Evolutionary conservation across 2,329 filamentous ascomycete species (phyloP).

Genomic region (Fusarium euwallaceae): DNA sequence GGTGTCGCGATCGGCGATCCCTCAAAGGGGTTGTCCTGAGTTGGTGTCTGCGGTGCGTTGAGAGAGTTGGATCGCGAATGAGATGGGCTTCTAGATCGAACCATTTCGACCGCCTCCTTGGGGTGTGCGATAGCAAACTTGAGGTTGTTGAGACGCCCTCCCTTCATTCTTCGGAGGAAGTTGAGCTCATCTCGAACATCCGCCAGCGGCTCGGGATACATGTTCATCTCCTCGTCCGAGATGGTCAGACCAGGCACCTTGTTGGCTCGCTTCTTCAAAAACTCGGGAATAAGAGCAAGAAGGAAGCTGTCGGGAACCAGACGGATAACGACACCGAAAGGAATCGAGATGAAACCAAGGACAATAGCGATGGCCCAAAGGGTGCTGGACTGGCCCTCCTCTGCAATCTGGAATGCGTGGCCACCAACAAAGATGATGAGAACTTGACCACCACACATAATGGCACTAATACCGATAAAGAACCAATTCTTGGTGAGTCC

Average conservation of each 20-base stretch:
- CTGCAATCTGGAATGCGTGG: slow-evolving; percentile 79
- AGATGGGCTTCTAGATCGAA: slow-evolving; percentile 73
- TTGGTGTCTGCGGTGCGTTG: slow-evolving; percentile 72
- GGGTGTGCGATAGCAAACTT: slow-evolving; percentile 84
- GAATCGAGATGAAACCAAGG: slow-evolving; percentile 86
- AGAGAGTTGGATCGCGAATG: slow-evolving; percentile 75
- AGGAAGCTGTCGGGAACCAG: slow-evolving; percentile 82
- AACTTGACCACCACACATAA: slow-evolving; percentile 91
- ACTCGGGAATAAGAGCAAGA: slow-evolving; percentile 64
- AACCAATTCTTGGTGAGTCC: slow-evolving; percentile 87
- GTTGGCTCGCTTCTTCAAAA: slow-evolving; percentile 63
- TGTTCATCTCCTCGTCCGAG: slow-evolving; percentile 75
- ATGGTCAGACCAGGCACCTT: slow-evolving; percentile 69
- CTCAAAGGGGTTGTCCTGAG: slow-evolving; percentile 64
- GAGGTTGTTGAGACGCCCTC: slow-evolving; percentile 84
- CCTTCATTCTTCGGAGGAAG: slow-evolving; percentile 84
- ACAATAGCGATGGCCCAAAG: slow-evolving; percentile 93
- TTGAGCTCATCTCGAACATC: slow-evolving; percentile 85
- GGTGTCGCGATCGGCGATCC: slow-evolving; percentile 65
- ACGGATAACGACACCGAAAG: slow-evolving; percentile 84
- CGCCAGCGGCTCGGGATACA: slow-evolving; percentile 78
- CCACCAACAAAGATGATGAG: slow-evolving; percentile 92
- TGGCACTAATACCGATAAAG: slow-evolving; percentile 85
- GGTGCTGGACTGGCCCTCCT: slow-evolving; percentile 71
- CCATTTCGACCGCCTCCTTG: slow-evolving; percentile 73